Evolutionary conservation across 177 flowering plant species (phyloP), one percentile per base, ranked within the genome.

Genomic region (Vitis hybrid): DNA sequence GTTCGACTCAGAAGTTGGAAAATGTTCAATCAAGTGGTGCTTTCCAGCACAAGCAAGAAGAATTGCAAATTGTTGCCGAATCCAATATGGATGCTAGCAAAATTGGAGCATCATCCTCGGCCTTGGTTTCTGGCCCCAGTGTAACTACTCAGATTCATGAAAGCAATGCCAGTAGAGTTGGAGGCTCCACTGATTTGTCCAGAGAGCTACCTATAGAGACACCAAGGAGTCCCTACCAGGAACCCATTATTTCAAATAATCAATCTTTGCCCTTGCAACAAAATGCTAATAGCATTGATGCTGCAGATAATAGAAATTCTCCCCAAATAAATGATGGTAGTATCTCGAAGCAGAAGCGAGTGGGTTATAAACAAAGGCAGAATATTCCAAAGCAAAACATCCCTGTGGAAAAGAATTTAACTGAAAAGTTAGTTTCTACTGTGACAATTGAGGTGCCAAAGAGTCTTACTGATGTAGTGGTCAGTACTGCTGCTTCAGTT

Each of bases 361-460:
- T 71, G 26, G 71, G 84, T 62, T 63, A 80, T 74, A 85, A 79
- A 75, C 91, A 82, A 53, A 90, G 76, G 82, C 89, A 81, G 65
- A 86, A 73, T 67, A 60, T 39, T 70, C 51, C 69, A 1, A 90
- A 77, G 82, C 89, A 81, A 60, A 86, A 74, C 66, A 60, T 39
- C 69, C 51, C 70, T 1, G 48, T 31, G 31, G 88, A 86, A 39
- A 87, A 74, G 70, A 78, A 52, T 64, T 49, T 53, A 19, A 59
- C 50, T 67, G 87, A 83, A 60, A 79, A 74, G 58, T 58, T 72
- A 2, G 18, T 58, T 16, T 45, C 81, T 19, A 29, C 62, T 13
- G 66, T 55, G 55, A 51, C 59, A 22, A 9, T 39, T 63, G 89
- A 81, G 63, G 71, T 56, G 20, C 52, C 50, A 13, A 83, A 76